phyloP scores from a whole-genome alignment of 345 rosid species.

The Citrus maxima region DNA sequence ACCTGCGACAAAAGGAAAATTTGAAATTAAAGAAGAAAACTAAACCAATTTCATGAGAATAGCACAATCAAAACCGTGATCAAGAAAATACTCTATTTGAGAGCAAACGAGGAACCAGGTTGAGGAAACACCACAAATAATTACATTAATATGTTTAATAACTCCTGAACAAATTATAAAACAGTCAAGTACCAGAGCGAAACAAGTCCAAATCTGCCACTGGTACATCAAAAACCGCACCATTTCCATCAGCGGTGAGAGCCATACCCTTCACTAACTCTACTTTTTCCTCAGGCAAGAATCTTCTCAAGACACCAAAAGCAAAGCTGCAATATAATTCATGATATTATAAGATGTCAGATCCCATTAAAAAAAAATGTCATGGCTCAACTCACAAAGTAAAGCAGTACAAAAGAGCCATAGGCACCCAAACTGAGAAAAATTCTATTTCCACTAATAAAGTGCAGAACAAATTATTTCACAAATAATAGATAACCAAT shows the following conservation, averaged over 20 bases:
- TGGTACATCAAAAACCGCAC: conserved; percentile 84
- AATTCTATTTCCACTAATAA: neutral
- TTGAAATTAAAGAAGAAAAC: neutral
- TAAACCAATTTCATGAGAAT: neutral
- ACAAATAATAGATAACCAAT: neutral
- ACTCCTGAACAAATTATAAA: neutral
- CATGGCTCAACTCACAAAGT: neutral
- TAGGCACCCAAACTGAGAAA: neutral
- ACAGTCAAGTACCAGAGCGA: conserved; percentile 43
- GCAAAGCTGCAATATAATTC: conserved; percentile 48
- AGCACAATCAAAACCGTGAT: neutral
- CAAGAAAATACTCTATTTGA: neutral
- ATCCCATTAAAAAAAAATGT: neutral
- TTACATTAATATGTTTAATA: neutral
- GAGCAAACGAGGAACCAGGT: neutral
- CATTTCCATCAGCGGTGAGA: conserved; percentile 73
- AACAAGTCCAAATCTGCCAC: conserved; percentile 60
- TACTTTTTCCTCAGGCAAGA: conserved; percentile 95
- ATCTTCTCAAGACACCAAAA: conserved; percentile 62
- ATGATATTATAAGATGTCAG: neutral
- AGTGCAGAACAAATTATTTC: no score
- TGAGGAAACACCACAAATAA: neutral
- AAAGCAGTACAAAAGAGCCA: neutral
- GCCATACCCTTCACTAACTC: conserved; percentile 65
- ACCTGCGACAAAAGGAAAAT: conserved; percentile 29